Base-by-base conservation (phyloP, 108 stramenopile species). In the Aurantiochytrium sp. region DNA sequence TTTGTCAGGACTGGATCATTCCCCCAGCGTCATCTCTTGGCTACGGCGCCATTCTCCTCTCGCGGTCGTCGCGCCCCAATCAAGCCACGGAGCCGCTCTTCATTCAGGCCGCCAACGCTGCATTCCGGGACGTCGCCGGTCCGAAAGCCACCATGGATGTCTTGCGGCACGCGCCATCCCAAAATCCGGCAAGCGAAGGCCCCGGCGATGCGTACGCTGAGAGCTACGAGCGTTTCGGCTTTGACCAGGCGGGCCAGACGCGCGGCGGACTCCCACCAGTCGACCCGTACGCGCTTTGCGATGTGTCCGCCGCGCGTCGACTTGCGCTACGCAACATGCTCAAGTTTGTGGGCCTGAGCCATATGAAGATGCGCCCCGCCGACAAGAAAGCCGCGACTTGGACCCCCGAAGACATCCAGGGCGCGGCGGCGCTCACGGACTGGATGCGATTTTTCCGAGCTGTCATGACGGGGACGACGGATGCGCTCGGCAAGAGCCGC, bases 401-500 rank as follows among this genome's bases (percentile, higher is more conserved):
- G 59, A 65, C 27, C 34, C 15, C 59, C 22, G 34, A 34, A 30
- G 59, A 65, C 6, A 8, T 65, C 10, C 32, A 34, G 8, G 59
- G 24, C 59, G 59, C 34, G 8, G 27, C 59, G 8, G 59, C 59
- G 15, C 73, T 81, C 12, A 81, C 73, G 17, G 45, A 81, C 39
- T 81, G 73, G 73, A 81, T 81, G 73, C 39, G 45, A 24, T 48
- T 48, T 42, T 81, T 81, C 39, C 73, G 73, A 22, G 73, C 42
- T n/a, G 73, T 81, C 27, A 81, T 81, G 73, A 81, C 73, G 6
- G 73, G 73, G n/a, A 48, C 45, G 19, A 48, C 45, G 2, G 73
- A 42, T 48, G 59, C 59, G 1, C 59, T 65, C 15, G 24, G 59
- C 59, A 30, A 65, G 10, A 65, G 59, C 34, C 27, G 10, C 59